phyloP scores from a whole-genome alignment of 2,329 filamentous ascomycete species.

The Fusarium chlamydosporum region DNA sequence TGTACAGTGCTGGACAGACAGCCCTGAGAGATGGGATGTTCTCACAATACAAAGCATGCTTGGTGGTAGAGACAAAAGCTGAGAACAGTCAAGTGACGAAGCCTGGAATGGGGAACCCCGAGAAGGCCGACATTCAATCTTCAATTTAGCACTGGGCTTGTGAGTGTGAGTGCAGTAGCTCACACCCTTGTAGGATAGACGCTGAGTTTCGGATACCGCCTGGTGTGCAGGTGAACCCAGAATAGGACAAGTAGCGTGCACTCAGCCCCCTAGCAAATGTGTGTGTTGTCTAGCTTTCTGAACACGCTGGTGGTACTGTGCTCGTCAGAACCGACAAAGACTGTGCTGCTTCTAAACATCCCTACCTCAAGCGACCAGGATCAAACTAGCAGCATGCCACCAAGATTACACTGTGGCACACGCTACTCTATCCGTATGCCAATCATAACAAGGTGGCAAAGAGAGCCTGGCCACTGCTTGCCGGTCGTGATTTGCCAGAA shows the following conservation, averaged over 20 bases:
- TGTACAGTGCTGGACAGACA: slow-evolving; percentile 16
- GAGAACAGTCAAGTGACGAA: slow-evolving; percentile 47
- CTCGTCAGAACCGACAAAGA: slow-evolving; percentile 18
- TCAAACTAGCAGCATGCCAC: slow-evolving; percentile 48
- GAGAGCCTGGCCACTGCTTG: slow-evolving; percentile 43
- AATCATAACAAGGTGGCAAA: slow-evolving; percentile 56
- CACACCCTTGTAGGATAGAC: slow-evolving; percentile 43
- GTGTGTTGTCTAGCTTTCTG: slow-evolving; percentile 39
- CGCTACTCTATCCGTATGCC: slow-evolving; percentile 46
- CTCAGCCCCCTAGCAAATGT: slow-evolving; percentile 37
- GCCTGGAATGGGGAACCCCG: slow-evolving; percentile 48
- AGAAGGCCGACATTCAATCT: slow-evolving; percentile 30
- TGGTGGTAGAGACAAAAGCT: slow-evolving; percentile 21
- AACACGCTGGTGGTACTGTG: slow-evolving; percentile 43
- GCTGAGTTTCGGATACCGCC: slow-evolving; percentile 43
- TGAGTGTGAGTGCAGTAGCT: slow-evolving; percentile 27
- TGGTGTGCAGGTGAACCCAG: slow-evolving; percentile 23
- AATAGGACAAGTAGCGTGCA: slow-evolving; percentile 40
- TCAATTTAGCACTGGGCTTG: slow-evolving; percentile 44
- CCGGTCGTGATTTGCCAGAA: slow-evolving; percentile 52
- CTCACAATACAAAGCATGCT: slow-evolving; percentile 37
- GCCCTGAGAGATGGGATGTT: slow-evolving; percentile 39
- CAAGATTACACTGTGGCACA: slow-evolving; percentile 51
- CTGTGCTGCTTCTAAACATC: slow-evolving; percentile 43
- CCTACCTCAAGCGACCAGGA: slow-evolving; percentile 40